Conservation (phyloP, 768 basidiomycete genomes). For the Kwoniella dejecticola region DNA sequence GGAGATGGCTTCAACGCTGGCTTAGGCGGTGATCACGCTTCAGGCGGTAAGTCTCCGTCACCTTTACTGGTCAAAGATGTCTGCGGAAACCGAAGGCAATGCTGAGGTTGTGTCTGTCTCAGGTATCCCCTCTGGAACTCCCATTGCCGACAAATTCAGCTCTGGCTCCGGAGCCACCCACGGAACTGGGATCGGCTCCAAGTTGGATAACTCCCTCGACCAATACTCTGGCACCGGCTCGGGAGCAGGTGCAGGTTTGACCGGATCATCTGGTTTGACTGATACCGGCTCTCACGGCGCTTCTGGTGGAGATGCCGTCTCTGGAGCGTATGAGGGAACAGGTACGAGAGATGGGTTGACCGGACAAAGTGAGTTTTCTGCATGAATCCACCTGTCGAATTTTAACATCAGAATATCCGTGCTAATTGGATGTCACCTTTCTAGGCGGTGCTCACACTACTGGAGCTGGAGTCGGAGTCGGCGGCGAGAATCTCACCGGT, state of each 20-base stretch:
- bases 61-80: not conserved
- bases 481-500: constrained; percentile 35
- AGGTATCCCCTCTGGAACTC: constrained; percentile 21
- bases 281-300: not conserved
- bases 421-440: not conserved
- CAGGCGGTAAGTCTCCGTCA: constrained; percentile 28
- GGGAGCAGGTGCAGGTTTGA: no score
- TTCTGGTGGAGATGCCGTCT: constrained; percentile 25
- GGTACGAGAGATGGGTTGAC: constrained; percentile 39
- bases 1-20: constrained; percentile 37
- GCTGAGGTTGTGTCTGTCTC: not conserved
- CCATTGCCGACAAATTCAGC: constrained; percentile 41
- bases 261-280: not conserved
- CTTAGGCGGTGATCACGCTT: constrained; percentile 43
- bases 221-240: constrained; percentile 12
- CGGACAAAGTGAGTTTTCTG: constrained; percentile 43
- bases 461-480: constrained; percentile 39
- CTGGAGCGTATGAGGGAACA: constrained; percentile 43
- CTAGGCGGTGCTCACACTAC: constrained; percentile 39
- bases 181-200: constrained; percentile 4
- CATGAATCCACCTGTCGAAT: no score
- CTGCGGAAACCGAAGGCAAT: not conserved
- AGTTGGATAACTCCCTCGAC: constrained; percentile 27
- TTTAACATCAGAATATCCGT: no score
- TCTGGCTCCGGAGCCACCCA: constrained; percentile 16